phyloP scores from a whole-genome alignment of 75 land plant genomes.

The Sequoiadendron giganteum region DNA sequence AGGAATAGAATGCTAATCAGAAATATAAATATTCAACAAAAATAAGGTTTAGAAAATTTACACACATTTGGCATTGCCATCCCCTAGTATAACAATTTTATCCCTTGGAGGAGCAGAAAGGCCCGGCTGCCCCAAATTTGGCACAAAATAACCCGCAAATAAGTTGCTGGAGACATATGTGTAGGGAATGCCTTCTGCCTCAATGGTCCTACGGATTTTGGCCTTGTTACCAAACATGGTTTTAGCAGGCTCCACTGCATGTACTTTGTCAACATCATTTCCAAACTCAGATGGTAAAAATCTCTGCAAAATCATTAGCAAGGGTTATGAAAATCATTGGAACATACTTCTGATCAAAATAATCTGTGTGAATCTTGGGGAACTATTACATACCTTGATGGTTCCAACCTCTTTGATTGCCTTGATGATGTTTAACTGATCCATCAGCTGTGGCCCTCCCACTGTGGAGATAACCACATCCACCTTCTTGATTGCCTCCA shows the following conservation, averaged over 20 bases:
- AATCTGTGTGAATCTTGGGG: not conserved
- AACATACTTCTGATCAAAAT: not conserved
- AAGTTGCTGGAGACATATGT: slow-evolving; percentile 40
- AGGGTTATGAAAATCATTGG: too few species aligned
- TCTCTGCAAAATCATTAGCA: slow-evolving; percentile 30
- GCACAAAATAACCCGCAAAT: slow-evolving; percentile 20
- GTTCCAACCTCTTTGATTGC: slow-evolving; percentile 1
- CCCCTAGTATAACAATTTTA: slow-evolving; percentile 5
- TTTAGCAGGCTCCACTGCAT: slow-evolving; percentile 44
- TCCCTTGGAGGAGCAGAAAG: too few species aligned
- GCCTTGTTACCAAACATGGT: slow-evolving; percentile 27
- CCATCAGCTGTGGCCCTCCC: not conserved
- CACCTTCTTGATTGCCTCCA: slow-evolving; percentile 1
- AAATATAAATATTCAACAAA: not conserved
- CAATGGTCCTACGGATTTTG: slow-evolving; percentile 38
- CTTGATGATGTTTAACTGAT: slow-evolving; percentile 5
- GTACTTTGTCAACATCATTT: slow-evolving; percentile 42
- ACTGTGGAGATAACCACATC: slow-evolving; percentile 36
- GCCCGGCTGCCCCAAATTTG: too few species aligned
- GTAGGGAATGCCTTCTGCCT: slow-evolving; percentile 60
- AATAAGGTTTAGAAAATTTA: slow-evolving; percentile 17
- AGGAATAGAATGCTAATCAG: not conserved
- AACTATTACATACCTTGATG: slow-evolving; percentile 22
- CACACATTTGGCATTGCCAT: slow-evolving; percentile 33
- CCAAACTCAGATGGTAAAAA: slow-evolving; percentile 74